These are phyloP conservation scores for Cryptosporidium parvum DNA, from an alignment of 169 alveolate genomes.

Conservation along the genomic window DNA sequence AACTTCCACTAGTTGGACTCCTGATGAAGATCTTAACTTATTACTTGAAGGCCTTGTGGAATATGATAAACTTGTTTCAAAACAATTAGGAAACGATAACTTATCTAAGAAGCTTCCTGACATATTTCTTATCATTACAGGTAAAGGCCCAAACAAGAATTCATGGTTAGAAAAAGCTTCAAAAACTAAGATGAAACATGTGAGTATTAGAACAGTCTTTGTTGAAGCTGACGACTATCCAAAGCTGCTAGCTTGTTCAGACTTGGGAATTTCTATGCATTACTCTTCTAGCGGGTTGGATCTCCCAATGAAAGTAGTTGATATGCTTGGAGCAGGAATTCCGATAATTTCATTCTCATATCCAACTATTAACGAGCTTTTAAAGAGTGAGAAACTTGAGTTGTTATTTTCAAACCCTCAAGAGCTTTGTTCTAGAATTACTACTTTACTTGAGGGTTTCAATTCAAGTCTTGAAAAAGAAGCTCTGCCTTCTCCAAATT, in stretches of 20 bases:
- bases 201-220: constrained; percentile 87
- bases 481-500: constrained; percentile 10
- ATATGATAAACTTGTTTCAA: constrained; percentile 19
- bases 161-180: constrained; percentile 79
- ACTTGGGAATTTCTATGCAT: constrained; percentile 91
- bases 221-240: constrained; percentile 91
- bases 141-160: constrained; percentile 89
- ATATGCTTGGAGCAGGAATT: constrained; percentile 91
- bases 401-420: constrained; percentile 23
- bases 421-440: constrained; percentile 13
- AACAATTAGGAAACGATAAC: not conserved
- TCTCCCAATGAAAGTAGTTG: constrained; percentile 94
- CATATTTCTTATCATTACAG: constrained; percentile 85
- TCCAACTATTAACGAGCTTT: constrained; percentile 78
- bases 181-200: constrained; percentile 77
- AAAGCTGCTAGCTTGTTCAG: constrained; percentile 86
- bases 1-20: constrained; percentile 92
- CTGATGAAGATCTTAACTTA: constrained; percentile 87
- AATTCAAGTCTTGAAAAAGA: not conserved
- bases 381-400: constrained; percentile 7
- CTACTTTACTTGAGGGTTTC: constrained; percentile 2
- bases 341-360: constrained; percentile 86
- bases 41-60: constrained; percentile 80
- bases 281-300: constrained; percentile 91
- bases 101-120: constrained; percentile 73